Evolutionary conservation across 768 basidiomycete species (phyloP).

Genomic region (Mycena capillaripes): DNA sequence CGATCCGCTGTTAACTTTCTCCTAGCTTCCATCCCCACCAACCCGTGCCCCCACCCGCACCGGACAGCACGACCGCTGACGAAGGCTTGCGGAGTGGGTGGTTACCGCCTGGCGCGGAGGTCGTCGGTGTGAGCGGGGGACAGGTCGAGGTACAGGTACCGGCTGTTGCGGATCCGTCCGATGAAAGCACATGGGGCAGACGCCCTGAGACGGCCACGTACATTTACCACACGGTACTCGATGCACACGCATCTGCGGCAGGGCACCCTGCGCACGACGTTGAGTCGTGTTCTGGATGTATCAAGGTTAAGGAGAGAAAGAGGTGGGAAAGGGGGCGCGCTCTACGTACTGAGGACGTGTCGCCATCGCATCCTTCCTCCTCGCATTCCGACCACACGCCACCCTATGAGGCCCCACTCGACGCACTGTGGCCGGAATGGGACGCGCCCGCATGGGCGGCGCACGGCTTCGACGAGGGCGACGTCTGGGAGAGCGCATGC

Average conservation of each 20-base stretch:
- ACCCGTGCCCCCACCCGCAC: slow-evolving; percentile 20
- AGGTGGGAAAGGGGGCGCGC: not conserved
- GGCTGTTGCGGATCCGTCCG: not conserved
- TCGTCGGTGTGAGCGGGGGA: not conserved
- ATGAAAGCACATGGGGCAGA: too few species aligned
- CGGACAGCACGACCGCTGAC: slow-evolving; percentile 36
- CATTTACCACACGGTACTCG: slow-evolving; percentile 22
- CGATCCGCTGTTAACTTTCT: not conserved
- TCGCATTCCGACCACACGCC: too few species aligned
- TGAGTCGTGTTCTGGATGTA: slow-evolving; percentile 30
- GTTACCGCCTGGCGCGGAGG: slow-evolving; percentile 42
- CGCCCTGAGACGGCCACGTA: not conserved
- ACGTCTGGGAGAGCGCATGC: slow-evolving; percentile 43
- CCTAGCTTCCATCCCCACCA: slow-evolving; percentile 20
- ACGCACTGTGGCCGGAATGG: slow-evolving; percentile 19
- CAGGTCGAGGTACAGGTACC: slow-evolving; percentile 23
- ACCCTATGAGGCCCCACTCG: too few species aligned
- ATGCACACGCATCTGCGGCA: slow-evolving; percentile 6
- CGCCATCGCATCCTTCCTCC: too few species aligned
- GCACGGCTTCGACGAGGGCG: slow-evolving; percentile 15
- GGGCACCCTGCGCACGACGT: slow-evolving; percentile 18
- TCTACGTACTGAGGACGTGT: too few species aligned
- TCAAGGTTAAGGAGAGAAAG: slow-evolving; percentile 12
- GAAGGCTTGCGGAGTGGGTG: slow-evolving; percentile 60
- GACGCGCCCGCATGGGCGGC: slow-evolving; percentile 8